These are phyloP conservation scores for Sphaerulina vaccinii DNA, from an alignment of 2,329 filamentous ascomycete species.

Conservation along the genomic window DNA sequence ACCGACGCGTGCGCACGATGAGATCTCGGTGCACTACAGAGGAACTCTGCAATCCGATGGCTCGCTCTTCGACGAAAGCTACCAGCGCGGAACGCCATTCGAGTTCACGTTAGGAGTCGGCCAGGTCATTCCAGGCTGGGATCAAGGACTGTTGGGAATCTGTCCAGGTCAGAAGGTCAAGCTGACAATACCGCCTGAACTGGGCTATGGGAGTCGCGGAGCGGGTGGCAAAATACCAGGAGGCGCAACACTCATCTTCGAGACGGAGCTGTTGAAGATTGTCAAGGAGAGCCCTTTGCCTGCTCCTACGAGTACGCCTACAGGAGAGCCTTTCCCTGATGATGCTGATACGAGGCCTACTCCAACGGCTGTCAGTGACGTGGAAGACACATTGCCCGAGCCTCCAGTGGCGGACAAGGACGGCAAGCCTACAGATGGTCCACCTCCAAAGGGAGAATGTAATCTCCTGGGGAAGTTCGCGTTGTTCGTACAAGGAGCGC, in stretches of 20 bases:
- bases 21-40: slow-evolving; percentile 49
- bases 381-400: slow-evolving; percentile 20
- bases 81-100: slow-evolving; percentile 74
- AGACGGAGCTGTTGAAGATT: slow-evolving; percentile 86
- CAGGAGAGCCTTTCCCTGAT: slow-evolving; percentile 18
- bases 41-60: slow-evolving; percentile 59
- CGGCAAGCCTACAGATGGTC: slow-evolving; percentile 20
- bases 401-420: slow-evolving; percentile 10
- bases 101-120: slow-evolving; percentile 75
- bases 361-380: neutral
- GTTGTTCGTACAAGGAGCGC: slow-evolving; percentile 80
- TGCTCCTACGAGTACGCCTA: slow-evolving; percentile 5
- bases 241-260: slow-evolving; percentile 80
- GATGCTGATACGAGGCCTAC: neutral
- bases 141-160: slow-evolving; percentile 86
- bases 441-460: slow-evolving; percentile 66
- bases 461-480: slow-evolving; percentile 86
- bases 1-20: slow-evolving; percentile 48
- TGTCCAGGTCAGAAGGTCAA: slow-evolving; percentile 90
- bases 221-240: slow-evolving; percentile 66
- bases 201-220: slow-evolving; percentile 74
- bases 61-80: slow-evolving; percentile 78
- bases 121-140: slow-evolving; percentile 92
- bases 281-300: slow-evolving; percentile 49
- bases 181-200: slow-evolving; percentile 82